Percentiles rank a stretch among this genome's conserved stretches.
Conservation (phyloP, 495 filamentous ascomycete species). For the Aspergillus haitiensis region DNA sequence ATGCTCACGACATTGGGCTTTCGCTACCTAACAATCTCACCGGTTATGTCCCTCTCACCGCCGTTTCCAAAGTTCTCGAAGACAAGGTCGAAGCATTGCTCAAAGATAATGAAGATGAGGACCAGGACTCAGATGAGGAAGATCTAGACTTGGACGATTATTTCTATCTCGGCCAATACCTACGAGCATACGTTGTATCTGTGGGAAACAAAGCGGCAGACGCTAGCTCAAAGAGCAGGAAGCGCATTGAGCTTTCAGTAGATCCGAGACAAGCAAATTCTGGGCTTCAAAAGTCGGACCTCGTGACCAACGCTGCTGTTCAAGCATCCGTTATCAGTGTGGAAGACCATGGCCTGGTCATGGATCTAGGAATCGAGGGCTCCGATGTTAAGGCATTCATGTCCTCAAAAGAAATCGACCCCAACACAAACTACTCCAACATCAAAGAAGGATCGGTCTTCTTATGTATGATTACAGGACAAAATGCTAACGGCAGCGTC, state of each 20-base stretch:
- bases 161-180: slow-evolving; percentile 83
- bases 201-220: slow-evolving; percentile 57
- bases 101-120: slow-evolving; percentile 52
- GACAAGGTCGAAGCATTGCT: slow-evolving; percentile 64
- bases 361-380: slow-evolving; percentile 80
- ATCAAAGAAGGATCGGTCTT: slow-evolving; percentile 80
- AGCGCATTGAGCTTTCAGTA: slow-evolving; percentile 80
- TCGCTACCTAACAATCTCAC: slow-evolving; percentile 89
- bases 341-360: slow-evolving; percentile 92
- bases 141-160: slow-evolving; percentile 69
- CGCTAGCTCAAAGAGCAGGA: slow-evolving; percentile 64
- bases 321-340: slow-evolving; percentile 88
- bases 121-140: slow-evolving; percentile 55
- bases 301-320: slow-evolving; percentile 69
- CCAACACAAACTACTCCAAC: slow-evolving; percentile 54
- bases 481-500: slow-evolving; percentile 74
- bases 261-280: slow-evolving; percentile 73
- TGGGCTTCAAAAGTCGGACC: slow-evolving; percentile 65
- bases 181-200: slow-evolving; percentile 80
- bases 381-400: slow-evolving; percentile 76
- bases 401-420: slow-evolving; percentile 77
- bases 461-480: slow-evolving; percentile 76
- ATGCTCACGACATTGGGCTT: slow-evolving; percentile 70
- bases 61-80: slow-evolving; percentile 74
- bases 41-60: slow-evolving; percentile 87